phyloP scores from a whole-genome alignment of 2,329 filamentous ascomycete genomes.

The Clonostachys rhizophaga region DNA sequence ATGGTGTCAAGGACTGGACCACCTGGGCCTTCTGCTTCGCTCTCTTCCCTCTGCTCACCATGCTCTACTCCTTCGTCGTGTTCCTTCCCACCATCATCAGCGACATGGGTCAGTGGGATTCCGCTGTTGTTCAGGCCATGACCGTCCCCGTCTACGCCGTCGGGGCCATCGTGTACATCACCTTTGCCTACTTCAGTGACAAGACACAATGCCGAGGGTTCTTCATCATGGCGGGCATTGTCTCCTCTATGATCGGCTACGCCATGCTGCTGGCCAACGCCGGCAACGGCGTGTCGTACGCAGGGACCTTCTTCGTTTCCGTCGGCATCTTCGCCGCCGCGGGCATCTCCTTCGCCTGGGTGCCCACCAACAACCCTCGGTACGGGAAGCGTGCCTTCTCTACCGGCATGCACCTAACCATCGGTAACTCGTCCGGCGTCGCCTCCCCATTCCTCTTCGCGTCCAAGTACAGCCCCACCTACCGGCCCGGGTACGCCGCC shows the following conservation, averaged over 20 bases:
- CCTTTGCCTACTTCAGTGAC: constrained; percentile 66
- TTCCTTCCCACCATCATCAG: constrained; percentile 78
- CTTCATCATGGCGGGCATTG: constrained; percentile 70
- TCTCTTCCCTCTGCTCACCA: constrained; percentile 71
- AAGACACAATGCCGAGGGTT: constrained; percentile 67
- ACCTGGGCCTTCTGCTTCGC: constrained; percentile 72
- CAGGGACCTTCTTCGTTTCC: constrained; percentile 77
- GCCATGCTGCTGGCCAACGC: constrained; percentile 68
- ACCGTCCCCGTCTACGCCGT: constrained; percentile 40
- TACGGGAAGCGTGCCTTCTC: constrained; percentile 89
- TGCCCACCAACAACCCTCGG: constrained; percentile 82
- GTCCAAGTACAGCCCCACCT: constrained; percentile 56
- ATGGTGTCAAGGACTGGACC: constrained; percentile 76
- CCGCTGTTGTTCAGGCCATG: constrained; percentile 28
- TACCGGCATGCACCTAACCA: constrained; percentile 83
- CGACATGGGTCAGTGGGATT: constrained; percentile 30
- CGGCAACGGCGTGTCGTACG: constrained; percentile 68
- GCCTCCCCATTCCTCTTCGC: constrained; percentile 78
- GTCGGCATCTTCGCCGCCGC: constrained; percentile 86
- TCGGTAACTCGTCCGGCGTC: constrained; percentile 88
- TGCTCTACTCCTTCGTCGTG: constrained; percentile 70
- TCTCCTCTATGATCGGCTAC: constrained; percentile 74
- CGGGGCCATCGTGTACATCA: constrained; percentile 27
- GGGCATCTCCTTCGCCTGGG: constrained; percentile 83
- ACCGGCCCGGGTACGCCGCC: constrained; percentile 67